Percentiles rank a stretch among this genome's conserved stretches.
phyloP scores from a whole-genome alignment of 352 stramenopile genomes.

The Phytophthora lateralis region DNA sequence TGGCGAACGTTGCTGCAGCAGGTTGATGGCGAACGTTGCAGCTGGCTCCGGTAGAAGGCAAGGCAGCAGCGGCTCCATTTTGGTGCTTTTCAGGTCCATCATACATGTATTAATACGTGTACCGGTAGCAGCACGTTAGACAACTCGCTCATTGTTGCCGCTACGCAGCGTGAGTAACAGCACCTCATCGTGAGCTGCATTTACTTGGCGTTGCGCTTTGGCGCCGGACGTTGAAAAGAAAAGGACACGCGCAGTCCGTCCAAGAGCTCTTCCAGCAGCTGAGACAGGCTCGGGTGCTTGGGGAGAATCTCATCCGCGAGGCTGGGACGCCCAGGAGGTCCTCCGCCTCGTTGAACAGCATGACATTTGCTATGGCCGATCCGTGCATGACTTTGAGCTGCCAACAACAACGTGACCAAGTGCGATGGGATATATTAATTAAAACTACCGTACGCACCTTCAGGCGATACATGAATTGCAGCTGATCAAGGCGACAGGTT shows the following conservation, averaged over 20 bases:
- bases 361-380: constrained; percentile 35
- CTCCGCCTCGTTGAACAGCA: constrained; percentile 62
- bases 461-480: constrained; percentile 59
- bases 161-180: constrained; percentile 6
- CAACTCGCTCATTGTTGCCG: not conserved
- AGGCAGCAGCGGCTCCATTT: constrained; percentile 45
- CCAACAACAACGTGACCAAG: constrained; percentile 1
- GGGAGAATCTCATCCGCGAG: constrained; percentile 36
- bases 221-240: constrained; percentile 42
- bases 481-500: constrained; percentile 16
- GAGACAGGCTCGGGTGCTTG: constrained; percentile 45
- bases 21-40: constrained; percentile 42
- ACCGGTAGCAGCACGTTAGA: not conserved
- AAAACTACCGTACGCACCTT: too few species aligned
- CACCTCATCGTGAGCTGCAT: constrained; percentile 37
- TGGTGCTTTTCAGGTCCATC: constrained; percentile 49
- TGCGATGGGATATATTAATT: too few species aligned
- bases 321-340: constrained; percentile 45
- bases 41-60: constrained; percentile 52
- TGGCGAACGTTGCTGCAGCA: constrained; percentile 38
- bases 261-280: constrained; percentile 55
- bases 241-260: constrained; percentile 57
- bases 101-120: not conserved
- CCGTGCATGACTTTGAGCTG: constrained; percentile 51
- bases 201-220: constrained; percentile 20